Conservation (phyloP, 345 rosid genomes). For the Brassica juncea region DNA sequence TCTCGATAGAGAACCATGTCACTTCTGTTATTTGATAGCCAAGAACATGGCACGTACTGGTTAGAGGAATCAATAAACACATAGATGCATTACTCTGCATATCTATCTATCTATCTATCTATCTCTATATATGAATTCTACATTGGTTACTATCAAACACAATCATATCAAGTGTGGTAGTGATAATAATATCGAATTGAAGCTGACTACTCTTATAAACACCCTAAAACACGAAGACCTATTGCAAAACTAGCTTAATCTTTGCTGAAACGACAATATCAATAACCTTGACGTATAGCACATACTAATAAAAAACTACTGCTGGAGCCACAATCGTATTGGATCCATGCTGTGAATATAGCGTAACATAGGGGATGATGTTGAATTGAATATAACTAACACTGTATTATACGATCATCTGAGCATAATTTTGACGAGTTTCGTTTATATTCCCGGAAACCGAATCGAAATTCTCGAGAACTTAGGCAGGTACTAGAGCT, state of each 20-base stretch:
- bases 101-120: conserved; percentile 7
- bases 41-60: neutral
- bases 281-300: neutral
- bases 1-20: neutral
- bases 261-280: no score
- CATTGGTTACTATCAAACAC: neutral
- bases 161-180: neutral
- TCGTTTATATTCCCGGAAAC: neutral
- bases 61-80: neutral
- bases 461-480: conserved; percentile 8
- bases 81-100: conserved; percentile 1
- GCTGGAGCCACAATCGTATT: neutral
- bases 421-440: neutral
- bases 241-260: neutral
- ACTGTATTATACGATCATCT: neutral
- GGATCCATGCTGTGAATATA: neutral
- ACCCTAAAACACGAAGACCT: neutral
- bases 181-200: neutral
- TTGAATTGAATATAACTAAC: neutral
- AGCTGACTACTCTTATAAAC: neutral
- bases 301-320: neutral
- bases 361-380: neutral
- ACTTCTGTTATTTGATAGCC: neutral
- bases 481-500: conserved; percentile 15
- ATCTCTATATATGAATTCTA: neutral